These are phyloP conservation scores for Persicaria tinctoria DNA, from an alignment of 148 eudicot species.

Conservation along the genomic window DNA sequence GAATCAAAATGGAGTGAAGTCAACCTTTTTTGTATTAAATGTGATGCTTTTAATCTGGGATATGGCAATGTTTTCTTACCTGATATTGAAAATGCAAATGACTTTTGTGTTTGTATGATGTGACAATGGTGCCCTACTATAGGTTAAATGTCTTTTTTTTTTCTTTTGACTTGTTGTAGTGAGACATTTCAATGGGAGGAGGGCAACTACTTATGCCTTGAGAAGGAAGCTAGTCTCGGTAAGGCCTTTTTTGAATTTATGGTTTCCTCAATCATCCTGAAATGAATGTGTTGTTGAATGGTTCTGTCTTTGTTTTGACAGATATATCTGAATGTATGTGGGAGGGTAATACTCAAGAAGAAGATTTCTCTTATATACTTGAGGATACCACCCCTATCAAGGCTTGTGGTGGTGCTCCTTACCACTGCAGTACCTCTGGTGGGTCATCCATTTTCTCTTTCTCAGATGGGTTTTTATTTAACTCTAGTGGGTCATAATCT, in stretches of 20 bases:
- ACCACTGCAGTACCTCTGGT: conserved; percentile 34
- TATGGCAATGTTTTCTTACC: not conserved
- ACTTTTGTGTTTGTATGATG: not conserved
- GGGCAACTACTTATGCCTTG: conserved; percentile 25
- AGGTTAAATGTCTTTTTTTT: not conserved
- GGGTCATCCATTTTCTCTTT: not conserved
- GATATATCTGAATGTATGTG: conserved; percentile 41
- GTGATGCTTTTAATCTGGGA: not conserved
- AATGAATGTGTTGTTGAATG: conserved; percentile 8
- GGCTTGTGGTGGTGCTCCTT: conserved; percentile 65
- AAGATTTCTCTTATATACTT: conserved; percentile 45
- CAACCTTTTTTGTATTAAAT: not conserved
- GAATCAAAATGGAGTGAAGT: not conserved
- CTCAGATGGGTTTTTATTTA: not conserved
- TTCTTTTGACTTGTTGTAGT: conserved; percentile 2
- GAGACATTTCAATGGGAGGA: conserved; percentile 31
- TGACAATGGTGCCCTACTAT: not conserved
- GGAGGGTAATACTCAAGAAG: conserved; percentile 38
- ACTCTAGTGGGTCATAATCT: not conserved
- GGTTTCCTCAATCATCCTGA: not conserved
- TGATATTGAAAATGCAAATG: not conserved
- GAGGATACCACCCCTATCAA: conserved; percentile 66
- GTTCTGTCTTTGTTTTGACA: conserved; percentile 18
- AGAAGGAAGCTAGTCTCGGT: conserved; percentile 40
- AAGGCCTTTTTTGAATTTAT: conserved; percentile 12